Conservation (phyloP, 2,329 filamentous ascomycete species). For the Tolypocladium ophioglossoides region DNA sequence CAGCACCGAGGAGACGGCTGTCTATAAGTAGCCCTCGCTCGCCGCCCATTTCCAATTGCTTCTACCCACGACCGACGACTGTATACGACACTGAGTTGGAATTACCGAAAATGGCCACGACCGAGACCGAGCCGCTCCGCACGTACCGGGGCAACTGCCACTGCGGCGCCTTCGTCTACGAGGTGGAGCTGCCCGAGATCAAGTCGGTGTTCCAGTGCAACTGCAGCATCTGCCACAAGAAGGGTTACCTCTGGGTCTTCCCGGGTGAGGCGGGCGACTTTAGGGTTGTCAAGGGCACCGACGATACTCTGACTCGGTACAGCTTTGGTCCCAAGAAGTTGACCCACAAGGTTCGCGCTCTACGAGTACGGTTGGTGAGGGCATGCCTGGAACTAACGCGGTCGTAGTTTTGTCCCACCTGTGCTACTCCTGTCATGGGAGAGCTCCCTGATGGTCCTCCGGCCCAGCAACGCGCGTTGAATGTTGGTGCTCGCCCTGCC, state of each 20-base stretch:
- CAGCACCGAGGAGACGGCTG: no score
- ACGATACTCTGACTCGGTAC: conserved; percentile 31
- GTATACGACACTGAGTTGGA: not conserved
- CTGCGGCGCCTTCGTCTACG: conserved; percentile 43
- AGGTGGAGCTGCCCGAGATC: conserved; percentile 43
- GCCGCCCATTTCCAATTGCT: not conserved
- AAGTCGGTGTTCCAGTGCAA: conserved; percentile 47
- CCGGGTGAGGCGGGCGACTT: conserved; percentile 21
- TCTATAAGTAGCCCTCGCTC: not conserved
- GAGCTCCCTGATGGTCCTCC: not conserved
- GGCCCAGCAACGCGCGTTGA: conserved; percentile 3
- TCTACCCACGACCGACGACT: no score
- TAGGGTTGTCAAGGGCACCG: conserved; percentile 35
- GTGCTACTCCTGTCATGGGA: conserved; percentile 33
- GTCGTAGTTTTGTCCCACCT: conserved; percentile 39
- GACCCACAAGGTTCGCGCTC: conserved; percentile 32
- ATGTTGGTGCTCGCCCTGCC: conserved; percentile 3
- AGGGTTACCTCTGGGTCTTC: conserved; percentile 31
- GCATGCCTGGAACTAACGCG: not conserved
- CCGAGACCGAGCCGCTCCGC: conserved; percentile 10
- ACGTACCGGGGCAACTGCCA: conserved; percentile 49
- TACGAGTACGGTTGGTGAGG: no score
- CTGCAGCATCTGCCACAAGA: conserved; percentile 54
- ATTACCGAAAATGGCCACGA: not conserved
- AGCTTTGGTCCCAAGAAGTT: conserved; percentile 26